These are phyloP conservation scores for Thalassiosira hispida DNA, from an alignment of 352 stramenopile genomes.

Conservation along the genomic window DNA sequence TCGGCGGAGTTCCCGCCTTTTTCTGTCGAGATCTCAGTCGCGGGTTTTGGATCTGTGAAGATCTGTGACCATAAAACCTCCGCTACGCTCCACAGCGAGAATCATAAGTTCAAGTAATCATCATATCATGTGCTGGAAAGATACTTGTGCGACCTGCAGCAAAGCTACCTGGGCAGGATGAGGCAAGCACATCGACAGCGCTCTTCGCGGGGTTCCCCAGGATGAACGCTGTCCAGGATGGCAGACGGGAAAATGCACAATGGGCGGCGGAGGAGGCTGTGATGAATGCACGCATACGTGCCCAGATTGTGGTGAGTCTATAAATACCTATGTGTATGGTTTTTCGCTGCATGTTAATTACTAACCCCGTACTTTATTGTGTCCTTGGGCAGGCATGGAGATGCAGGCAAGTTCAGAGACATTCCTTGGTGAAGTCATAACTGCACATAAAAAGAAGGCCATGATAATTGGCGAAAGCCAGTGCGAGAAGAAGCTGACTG, in stretches of 20 bases:
- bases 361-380: too few relatives aligned
- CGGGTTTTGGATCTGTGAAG: too few relatives aligned
- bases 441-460: constrained; percentile 8
- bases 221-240: constrained; percentile 58
- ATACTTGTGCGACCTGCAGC: constrained; percentile 39
- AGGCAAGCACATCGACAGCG: constrained; percentile 56
- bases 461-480: not conserved
- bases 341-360: not conserved
- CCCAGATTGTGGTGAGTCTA: constrained; percentile 13
- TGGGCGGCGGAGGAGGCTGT: not conserved
- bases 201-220: constrained; percentile 39
- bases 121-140: constrained; percentile 17
- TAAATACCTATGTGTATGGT: not conserved
- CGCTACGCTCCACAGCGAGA: too few relatives aligned
- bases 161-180: constrained; percentile 62
- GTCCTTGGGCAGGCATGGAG: not conserved
- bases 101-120: too few relatives aligned
- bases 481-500: constrained; percentile 21
- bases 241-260: constrained; percentile 35
- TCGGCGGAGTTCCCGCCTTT: too few relatives aligned
- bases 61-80: too few relatives aligned
- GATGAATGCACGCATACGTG: not conserved
- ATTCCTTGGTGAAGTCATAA: constrained; percentile 12
- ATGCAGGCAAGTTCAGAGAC: constrained; percentile 5
- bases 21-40: too few relatives aligned